These are phyloP conservation scores for Calycina marina DNA, from an alignment of 2,329 filamentous ascomycete genomes.

Conservation along the genomic window DNA sequence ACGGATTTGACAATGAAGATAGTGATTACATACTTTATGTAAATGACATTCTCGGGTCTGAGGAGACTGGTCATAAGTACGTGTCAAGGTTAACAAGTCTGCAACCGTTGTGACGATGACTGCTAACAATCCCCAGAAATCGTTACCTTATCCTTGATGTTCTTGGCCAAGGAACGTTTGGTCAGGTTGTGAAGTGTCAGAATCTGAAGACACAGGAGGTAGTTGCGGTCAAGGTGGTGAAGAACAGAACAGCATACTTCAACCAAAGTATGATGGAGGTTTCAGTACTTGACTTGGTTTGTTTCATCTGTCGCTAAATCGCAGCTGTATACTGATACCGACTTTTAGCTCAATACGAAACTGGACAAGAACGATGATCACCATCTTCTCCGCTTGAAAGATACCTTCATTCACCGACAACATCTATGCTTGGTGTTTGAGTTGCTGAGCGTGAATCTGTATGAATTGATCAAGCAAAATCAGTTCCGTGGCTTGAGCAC, in stretches of 20 bases:
- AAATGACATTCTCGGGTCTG: conserved; percentile 94
- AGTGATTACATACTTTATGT: conserved; percentile 99
- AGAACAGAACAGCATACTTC: conserved; percentile 97
- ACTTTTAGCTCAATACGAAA: conserved; percentile 73
- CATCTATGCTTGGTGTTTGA: conserved; percentile 96
- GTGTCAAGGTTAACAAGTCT: conserved; percentile 22
- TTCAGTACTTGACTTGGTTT: conserved; percentile 83
- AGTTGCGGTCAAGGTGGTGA: conserved; percentile 97
- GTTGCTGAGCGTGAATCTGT: conserved; percentile 89
- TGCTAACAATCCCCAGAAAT: conserved; percentile 42
- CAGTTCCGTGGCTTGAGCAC: conserved; percentile 96
- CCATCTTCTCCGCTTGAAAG: conserved; percentile 83
- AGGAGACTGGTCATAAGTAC: conserved; percentile 95
- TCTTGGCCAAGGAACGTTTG: conserved; percentile 91
- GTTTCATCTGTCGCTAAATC: too few relatives aligned
- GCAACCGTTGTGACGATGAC: conserved; percentile 8
- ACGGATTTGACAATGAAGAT: conserved; percentile 97
- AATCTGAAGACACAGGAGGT: conserved; percentile 98
- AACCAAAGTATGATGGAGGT: conserved; percentile 99
- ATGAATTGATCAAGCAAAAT: conserved; percentile 98
- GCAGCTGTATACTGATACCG: too few relatives aligned
- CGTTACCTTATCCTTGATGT: conserved; percentile 96
- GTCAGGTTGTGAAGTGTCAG: conserved; percentile 97
- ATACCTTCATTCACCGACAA: conserved; percentile 95
- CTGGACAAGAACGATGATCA: conserved; percentile 99